A percentile compares a stretch with the other conserved stretches of the same genome.
phyloP scores from a whole-genome alignment of 2,329 filamentous ascomycete genomes.

The Hypoxylon sp. region DNA sequence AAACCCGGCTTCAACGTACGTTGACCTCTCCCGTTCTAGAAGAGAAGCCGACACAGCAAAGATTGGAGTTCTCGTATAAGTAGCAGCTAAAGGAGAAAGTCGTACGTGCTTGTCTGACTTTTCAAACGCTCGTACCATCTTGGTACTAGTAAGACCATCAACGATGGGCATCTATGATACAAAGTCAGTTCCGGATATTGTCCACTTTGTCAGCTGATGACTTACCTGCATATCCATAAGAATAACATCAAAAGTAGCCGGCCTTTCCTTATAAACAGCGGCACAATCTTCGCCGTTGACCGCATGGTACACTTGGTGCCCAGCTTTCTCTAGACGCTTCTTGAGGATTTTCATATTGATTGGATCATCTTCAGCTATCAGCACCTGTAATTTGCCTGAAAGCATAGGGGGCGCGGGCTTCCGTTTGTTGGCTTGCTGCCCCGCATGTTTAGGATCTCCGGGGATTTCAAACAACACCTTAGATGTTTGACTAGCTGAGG shows the following conservation, averaged over 20 bases:
- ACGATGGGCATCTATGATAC: constrained; percentile 86
- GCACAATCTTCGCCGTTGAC: constrained; percentile 90
- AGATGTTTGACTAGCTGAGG: constrained; percentile 53
- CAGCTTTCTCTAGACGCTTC: constrained; percentile 82
- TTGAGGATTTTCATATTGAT: constrained; percentile 86
- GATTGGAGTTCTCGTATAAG: constrained; percentile 79
- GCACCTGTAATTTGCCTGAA: constrained; percentile 66
- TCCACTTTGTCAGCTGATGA: constrained; percentile 31
- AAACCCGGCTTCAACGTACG: constrained; percentile 83
- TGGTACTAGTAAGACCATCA: constrained; percentile 84
- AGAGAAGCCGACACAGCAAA: constrained; percentile 90
- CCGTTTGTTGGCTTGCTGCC: constrained; percentile 10
- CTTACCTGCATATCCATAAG: constrained; percentile 94
- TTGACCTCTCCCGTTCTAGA: constrained; percentile 74
- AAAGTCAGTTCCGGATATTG: background rate
- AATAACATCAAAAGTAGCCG: constrained; percentile 78
- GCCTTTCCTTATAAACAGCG: constrained; percentile 73
- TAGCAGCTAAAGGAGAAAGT: constrained; percentile 69
- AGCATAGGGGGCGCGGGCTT: constrained; percentile 2
- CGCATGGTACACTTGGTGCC: constrained; percentile 78
- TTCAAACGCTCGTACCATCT: constrained; percentile 84
- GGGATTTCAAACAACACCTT: constrained; percentile 58
- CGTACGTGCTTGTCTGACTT: constrained; percentile 61
- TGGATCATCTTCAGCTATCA: constrained; percentile 90
- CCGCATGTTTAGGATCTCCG: constrained; percentile 35